Percentiles rank a stretch among this genome's conserved stretches.
phyloP scores from a whole-genome alignment of 768 basidiomycete genomes.

The Boletus insuetus region DNA sequence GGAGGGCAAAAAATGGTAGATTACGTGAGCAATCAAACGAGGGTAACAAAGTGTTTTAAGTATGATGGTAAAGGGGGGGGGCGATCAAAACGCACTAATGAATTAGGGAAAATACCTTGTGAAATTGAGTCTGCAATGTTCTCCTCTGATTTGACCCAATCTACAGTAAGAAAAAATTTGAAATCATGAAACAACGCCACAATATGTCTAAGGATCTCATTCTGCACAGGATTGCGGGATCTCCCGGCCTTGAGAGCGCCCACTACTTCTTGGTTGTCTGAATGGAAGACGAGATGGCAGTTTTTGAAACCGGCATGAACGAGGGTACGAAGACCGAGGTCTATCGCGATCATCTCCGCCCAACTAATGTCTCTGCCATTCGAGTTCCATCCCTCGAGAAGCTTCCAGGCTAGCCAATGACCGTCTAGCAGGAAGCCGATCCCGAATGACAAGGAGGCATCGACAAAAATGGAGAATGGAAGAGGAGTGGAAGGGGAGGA shows the following conservation, averaged over 20 bases:
- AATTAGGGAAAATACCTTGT: conserved; percentile 26
- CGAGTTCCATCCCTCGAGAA: not conserved
- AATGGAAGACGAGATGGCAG: conserved; percentile 32
- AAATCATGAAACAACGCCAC: not conserved
- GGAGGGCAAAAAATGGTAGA: too few species aligned
- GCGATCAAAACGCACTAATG: conserved; percentile 2
- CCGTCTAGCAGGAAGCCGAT: conserved; percentile 34
- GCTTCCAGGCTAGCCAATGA: conserved; percentile 40
- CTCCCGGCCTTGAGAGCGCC: not conserved
- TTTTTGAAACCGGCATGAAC: conserved; percentile 14
- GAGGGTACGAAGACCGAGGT: not conserved
- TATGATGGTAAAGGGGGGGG: conserved; percentile 6
- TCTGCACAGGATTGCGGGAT: not conserved
- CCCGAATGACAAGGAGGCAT: not conserved
- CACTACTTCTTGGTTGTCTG: conserved; percentile 43
- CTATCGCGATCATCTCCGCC: not conserved
- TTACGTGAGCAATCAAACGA: too few species aligned
- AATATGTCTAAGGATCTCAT: conserved; percentile 1
- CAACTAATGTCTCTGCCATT: not conserved
- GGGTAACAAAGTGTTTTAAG: not conserved
- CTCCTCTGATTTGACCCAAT: conserved; percentile 3
- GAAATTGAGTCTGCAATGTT: conserved; percentile 43
- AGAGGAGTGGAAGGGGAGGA: not conserved
- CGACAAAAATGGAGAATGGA: not conserved
- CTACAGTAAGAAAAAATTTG: not conserved